Evolutionary conservation across 495 filamentous ascomycete species (phyloP), one percentile per base, ranked within the genome.

Genomic region (Aspergillus sparsus): DNA sequence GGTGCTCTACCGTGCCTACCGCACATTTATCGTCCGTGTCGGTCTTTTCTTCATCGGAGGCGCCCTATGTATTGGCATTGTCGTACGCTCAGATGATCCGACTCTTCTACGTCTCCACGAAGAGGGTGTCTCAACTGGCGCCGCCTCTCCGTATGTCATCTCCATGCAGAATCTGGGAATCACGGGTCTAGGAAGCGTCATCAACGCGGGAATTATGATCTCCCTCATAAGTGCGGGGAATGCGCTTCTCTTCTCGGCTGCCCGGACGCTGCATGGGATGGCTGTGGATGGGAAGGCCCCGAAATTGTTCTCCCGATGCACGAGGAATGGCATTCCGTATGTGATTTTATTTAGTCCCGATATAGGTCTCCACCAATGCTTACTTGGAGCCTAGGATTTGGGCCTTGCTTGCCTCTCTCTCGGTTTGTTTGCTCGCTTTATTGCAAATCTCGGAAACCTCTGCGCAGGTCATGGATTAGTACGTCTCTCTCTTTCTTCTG

Each of bases 211-310:
- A 42, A 72, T 94, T 31, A 66, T 93, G 12, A 90, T 85, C 0
- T 82, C 84, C 5, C 87, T 89, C 37, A 89, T 92, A 70, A 89
- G 85, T 3, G 89, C 90, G 0, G 91, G 91, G 3, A 93, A 94
- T 66, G 85, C 85, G 13, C 90, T 90, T 67, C 81, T 86, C n/a
- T 96, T 88, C 71, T 88, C 84, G 68, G 87, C 88, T 3, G 87
- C 84, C 35, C 81, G 91, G 34, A 85, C 81, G 21, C 74, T 96
- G 35, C 87, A 90, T 67, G 88, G 86, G 0, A 76, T 95, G 27
- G 82, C 87, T 2, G 74, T 87, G 44, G 83, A 85, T 37, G 77
- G 79, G 16, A 74, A 77, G 31, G 90, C 90, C 0, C 90, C 90
- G 0, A 72, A 64, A 16, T 68, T 92, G 57, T 80, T 84, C 37